Evolutionary conservation across 768 basidiomycete genomes (phyloP).

Genomic region (Mycena vulgaris): DNA sequence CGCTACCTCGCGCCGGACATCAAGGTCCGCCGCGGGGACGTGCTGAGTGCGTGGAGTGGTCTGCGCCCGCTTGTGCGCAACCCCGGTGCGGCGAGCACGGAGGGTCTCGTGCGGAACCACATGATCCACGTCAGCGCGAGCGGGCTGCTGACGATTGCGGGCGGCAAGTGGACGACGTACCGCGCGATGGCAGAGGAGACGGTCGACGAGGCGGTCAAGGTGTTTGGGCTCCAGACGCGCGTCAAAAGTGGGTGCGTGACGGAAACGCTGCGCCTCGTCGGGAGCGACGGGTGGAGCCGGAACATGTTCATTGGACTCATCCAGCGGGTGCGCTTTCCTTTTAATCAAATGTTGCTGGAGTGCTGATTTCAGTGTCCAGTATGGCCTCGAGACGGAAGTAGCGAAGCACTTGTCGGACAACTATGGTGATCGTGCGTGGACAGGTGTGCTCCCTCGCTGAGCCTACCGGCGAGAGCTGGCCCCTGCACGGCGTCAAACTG

Average conservation of each 20-base stretch:
- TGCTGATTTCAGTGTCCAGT: constrained; percentile 61
- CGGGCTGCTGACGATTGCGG: constrained; percentile 94
- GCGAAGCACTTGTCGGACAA: constrained; percentile 94
- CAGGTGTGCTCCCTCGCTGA: constrained; percentile 87
- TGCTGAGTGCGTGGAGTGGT: constrained; percentile 95
- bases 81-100: constrained; percentile 77
- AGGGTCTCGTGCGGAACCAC: constrained; percentile 93
- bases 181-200: constrained; percentile 96
- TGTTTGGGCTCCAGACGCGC: constrained; percentile 74
- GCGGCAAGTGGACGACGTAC: constrained; percentile 99
- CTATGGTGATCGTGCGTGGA: constrained; percentile 98
- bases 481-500: constrained; percentile 87
- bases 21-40: constrained; percentile 94
- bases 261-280: constrained; percentile 85
- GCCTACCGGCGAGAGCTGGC: constrained; percentile 85
- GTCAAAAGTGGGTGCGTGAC: constrained; percentile 81
- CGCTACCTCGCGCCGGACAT: constrained; percentile 93
- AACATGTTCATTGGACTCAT: constrained; percentile 98
- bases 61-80: constrained; percentile 92
- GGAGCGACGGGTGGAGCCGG: constrained; percentile 93
- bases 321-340: constrained; percentile 75
- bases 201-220: constrained; percentile 87
- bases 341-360: neutral
- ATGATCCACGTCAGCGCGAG: constrained; percentile 87
- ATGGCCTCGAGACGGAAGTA: constrained; percentile 91